Percentiles rank a stretch among this genome's conserved stretches.
phyloP scores from a whole-genome alignment of 2,329 filamentous ascomycete species.

The Aspergillus brunneoviolaceus region DNA sequence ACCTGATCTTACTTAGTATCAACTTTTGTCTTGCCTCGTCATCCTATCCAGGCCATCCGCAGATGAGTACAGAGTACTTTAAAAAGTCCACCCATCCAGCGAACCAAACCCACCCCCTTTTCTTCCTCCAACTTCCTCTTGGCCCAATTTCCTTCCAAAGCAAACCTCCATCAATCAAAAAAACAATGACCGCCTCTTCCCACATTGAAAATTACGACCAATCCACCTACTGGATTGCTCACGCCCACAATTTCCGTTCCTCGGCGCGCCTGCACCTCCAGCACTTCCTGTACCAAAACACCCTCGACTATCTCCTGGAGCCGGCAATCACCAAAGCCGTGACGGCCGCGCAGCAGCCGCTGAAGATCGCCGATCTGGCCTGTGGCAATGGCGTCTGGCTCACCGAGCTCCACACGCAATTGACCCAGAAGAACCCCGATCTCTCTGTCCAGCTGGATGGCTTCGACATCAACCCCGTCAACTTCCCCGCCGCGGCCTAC shows the following conservation, averaged over 20 bases:
- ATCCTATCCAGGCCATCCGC: too few species aligned
- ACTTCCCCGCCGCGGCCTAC: neutral
- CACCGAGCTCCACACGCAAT: neutral
- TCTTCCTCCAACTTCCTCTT: too few species aligned
- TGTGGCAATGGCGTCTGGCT: neutral
- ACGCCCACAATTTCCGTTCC: neutral
- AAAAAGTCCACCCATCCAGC: too few species aligned
- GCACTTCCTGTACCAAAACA: slow-evolving; percentile 27
- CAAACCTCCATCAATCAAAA: too few species aligned
- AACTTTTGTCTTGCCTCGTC: too few species aligned
- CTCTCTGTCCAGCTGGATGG: neutral
- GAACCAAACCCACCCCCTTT: too few species aligned
- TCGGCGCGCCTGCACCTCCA: slow-evolving; percentile 16
- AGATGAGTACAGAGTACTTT: too few species aligned
- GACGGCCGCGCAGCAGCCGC: neutral
- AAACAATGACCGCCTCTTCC: neutral
- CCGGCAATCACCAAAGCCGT: slow-evolving; percentile 13
- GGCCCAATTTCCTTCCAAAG: too few species aligned
- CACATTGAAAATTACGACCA: neutral
- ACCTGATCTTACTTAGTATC: too few species aligned
- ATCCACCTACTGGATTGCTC: neutral
- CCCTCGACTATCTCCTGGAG: slow-evolving; percentile 22
- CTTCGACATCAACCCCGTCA: neutral
- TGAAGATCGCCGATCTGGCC: slow-evolving; percentile 1
- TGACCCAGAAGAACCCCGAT: neutral